Conservation (phyloP, 306 rosid genomes). For the Herpetospermum pedunculosum region DNA sequence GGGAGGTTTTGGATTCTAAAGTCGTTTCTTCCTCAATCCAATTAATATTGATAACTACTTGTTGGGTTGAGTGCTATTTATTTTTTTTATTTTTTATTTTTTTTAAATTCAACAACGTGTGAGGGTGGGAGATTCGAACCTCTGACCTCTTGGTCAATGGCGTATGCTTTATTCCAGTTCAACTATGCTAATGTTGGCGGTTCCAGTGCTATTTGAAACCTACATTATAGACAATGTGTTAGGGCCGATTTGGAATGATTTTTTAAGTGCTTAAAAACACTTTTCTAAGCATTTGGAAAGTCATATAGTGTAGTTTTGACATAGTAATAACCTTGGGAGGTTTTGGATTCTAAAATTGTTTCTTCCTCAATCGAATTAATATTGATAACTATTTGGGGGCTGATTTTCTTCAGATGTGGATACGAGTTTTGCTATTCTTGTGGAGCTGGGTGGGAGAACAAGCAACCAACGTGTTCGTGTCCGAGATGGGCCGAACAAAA, state of each 20-base stretch:
- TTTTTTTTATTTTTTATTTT: no score
- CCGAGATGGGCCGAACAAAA: constrained; percentile 62
- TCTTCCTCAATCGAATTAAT: not conserved
- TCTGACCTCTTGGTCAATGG: no score
- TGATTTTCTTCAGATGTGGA: constrained; percentile 46
- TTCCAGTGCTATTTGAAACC: not conserved
- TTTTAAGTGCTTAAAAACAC: not conserved
- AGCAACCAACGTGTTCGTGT: constrained; percentile 48
- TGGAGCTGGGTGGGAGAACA: constrained; percentile 68
- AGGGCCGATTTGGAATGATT: not conserved
- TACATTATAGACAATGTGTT: not conserved
- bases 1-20: not conserved
- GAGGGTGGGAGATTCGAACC: no score
- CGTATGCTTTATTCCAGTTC: no score
- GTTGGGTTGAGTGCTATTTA: no score
- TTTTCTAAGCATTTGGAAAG: no score
- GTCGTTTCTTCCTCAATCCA: not conserved
- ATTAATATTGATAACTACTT: not conserved
- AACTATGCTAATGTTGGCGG: no score
- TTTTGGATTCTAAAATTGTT: not conserved
- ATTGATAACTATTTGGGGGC: not conserved
- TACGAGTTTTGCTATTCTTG: constrained; percentile 67
- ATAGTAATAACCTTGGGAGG: not conserved
- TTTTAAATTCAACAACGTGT: no score
- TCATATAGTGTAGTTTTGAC: no score